Evolutionary conservation across 1,284 basidiomycete species (phyloP), one percentile per base, ranked within the genome.

Genomic region (Ustilago shanxiensis): DNA sequence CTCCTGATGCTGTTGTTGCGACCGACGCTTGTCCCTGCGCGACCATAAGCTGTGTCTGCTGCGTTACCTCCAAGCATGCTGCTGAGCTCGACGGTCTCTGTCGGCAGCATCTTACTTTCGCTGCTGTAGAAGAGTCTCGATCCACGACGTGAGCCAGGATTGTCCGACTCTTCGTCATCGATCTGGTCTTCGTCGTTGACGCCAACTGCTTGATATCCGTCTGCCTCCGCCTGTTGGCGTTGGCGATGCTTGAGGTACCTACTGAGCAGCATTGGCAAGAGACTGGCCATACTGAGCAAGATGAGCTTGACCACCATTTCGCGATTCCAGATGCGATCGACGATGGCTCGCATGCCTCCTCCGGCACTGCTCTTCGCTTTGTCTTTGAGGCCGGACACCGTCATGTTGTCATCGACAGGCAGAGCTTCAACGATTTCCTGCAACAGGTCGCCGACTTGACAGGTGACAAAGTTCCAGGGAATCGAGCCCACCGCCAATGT

Each of bases 381-480:
- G 24, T 64, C 55, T 18, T 68, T 65, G 35, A 68, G 28, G 10
- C 69, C 70, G 11, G 58, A 56, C 1, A 72, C 64, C 0, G 77
- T 59, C 35, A 58, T 60, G n/a, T 52, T 62, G 28, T 71, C 71
- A 18, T 70, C 59, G 6, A 58, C 50, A 13, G 75, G 79, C 0
- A 84, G 44, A 1, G 81, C 82, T 18, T 79, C 66, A 28, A 81
- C 80, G 44, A 84, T 75, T 44, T 85, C 82, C 39, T 82, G 78
- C 29, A 85, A 57, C 31, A 85, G 29, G 45, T 85, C 84, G 35
- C 84, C 84, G 28, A 84, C 70, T 66, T 84, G 83, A 24, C 79
- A 79, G 0, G 84, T 86, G 60, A 81, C 79, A 65, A 82, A 81
- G 72, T 86, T 86, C 84, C 84, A 86, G 9, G 83, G 83, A 13